Percentiles rank a stretch among this genome's conserved stretches.
Evolutionary conservation across 352 stramenopile species (phyloP).

Genomic region (Phytophthora tentaculata): DNA sequence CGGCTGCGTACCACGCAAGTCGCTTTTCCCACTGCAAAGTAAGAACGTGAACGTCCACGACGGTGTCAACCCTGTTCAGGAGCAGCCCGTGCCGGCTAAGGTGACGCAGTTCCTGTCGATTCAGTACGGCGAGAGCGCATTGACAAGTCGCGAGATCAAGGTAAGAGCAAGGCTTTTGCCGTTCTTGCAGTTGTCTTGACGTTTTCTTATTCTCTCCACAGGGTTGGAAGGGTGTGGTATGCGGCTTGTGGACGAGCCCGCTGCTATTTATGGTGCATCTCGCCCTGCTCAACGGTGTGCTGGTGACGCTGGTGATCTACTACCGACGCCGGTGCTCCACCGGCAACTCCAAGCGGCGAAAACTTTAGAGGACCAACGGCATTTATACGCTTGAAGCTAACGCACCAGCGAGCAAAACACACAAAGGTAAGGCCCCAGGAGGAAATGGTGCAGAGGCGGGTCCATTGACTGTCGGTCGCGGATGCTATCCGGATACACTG

Average conservation of each 20-base stretch:
- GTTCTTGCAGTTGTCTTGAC: conserved; percentile 1
- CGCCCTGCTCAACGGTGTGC: conserved; percentile 41
- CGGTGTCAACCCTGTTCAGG: conserved; percentile 48
- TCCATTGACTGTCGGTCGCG: no score
- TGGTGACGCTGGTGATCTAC: conserved; percentile 45
- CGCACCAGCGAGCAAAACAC: background rate
- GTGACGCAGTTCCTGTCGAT: conserved; percentile 72
- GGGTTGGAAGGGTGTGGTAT: conserved; percentile 83
- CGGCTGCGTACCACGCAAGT: conserved; percentile 64
- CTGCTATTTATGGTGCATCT: conserved; percentile 68
- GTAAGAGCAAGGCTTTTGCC: conserved; percentile 31
- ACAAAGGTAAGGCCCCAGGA: background rate
- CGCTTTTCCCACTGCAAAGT: conserved; percentile 67
- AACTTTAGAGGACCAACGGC: conserved; percentile 34
- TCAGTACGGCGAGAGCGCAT: conserved; percentile 64
- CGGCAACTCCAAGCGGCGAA: conserved; percentile 48
- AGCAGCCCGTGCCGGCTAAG: conserved; percentile 59
- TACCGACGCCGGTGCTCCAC: conserved; percentile 44
- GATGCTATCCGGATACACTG: no score
- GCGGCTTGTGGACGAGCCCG: conserved; percentile 77
- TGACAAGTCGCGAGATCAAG: conserved; percentile 79
- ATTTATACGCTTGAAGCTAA: background rate
- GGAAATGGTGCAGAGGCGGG: background rate
- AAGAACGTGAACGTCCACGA: conserved; percentile 55
- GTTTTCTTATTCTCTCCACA: conserved; percentile 23